phyloP scores from a whole-genome alignment of 768 basidiomycete genomes.

The Amanita thiersii region DNA sequence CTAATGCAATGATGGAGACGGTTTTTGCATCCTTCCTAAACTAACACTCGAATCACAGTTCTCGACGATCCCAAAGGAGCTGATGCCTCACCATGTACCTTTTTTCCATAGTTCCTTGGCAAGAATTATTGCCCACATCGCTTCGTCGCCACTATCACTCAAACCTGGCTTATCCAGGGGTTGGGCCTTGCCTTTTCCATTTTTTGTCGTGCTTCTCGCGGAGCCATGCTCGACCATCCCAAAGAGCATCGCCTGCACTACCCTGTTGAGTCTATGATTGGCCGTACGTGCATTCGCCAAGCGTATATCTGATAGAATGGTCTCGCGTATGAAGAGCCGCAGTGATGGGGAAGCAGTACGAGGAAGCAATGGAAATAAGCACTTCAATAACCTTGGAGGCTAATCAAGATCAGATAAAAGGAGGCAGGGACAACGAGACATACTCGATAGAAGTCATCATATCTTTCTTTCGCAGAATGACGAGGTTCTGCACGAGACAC shows the following conservation, averaged over 20 bases:
- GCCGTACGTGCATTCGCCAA: slow-evolving; percentile 83
- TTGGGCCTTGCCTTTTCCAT: slow-evolving; percentile 76
- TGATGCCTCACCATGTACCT: slow-evolving; percentile 66
- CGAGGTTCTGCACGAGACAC: slow-evolving; percentile 81
- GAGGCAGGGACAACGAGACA: slow-evolving; percentile 19
- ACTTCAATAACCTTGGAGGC: slow-evolving; percentile 65
- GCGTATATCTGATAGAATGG: slow-evolving; percentile 88
- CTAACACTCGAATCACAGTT: slow-evolving; percentile 2
- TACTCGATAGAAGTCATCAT: slow-evolving; percentile 91
- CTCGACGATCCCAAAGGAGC: not conserved
- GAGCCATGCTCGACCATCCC: slow-evolving; percentile 93
- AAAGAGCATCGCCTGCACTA: slow-evolving; percentile 94
- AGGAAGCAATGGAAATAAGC: slow-evolving; percentile 93
- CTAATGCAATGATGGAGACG: slow-evolving; percentile 84
- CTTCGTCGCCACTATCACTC: slow-evolving; percentile 65
- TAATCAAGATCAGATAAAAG: slow-evolving; percentile 1
- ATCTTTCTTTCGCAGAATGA: slow-evolving; percentile 88
- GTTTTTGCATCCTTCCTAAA: slow-evolving; percentile 83
- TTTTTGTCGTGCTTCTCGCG: slow-evolving; percentile 69
- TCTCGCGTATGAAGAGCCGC: slow-evolving; percentile 81
- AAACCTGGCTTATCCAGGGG: slow-evolving; percentile 29
- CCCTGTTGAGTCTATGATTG: slow-evolving; percentile 93
- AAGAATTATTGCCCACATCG: slow-evolving; percentile 95
- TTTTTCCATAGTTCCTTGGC: slow-evolving; percentile 94
- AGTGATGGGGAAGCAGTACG: slow-evolving; percentile 82